These are phyloP conservation scores for Zymoseptoria brevis DNA, from an alignment of 2,329 filamentous ascomycete genomes.

Conservation along the genomic window DNA sequence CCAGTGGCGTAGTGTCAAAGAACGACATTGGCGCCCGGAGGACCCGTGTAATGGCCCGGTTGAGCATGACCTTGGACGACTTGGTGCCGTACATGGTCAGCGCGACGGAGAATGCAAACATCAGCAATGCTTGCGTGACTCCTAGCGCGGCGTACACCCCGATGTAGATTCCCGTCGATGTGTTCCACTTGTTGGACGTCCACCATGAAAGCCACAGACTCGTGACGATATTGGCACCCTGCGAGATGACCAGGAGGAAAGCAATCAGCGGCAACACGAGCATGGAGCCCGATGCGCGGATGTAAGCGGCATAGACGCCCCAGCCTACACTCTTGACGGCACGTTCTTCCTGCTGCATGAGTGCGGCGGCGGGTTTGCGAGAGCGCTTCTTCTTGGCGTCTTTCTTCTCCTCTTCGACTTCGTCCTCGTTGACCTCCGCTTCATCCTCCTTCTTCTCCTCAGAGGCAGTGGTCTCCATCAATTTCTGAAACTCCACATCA, in stretches of 20 bases:
- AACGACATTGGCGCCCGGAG: conserved; percentile 70
- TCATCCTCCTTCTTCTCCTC: conserved; percentile 42
- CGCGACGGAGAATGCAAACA: conserved; percentile 72
- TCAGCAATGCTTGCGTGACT: conserved; percentile 59
- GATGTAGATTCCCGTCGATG: conserved; percentile 55
- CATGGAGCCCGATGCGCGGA: conserved; percentile 64
- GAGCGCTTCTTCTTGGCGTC: conserved; percentile 40
- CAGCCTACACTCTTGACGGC: conserved; percentile 71
- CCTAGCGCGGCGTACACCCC: conserved; percentile 65
- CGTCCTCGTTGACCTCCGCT: conserved; percentile 39
- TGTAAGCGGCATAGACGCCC: conserved; percentile 70
- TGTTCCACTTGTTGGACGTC: conserved; percentile 70
- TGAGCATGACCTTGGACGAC: conserved; percentile 73
- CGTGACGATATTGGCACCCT: conserved; percentile 78
- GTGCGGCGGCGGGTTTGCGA: conserved; percentile 41
- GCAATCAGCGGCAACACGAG: conserved; percentile 59
- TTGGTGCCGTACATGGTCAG: conserved; percentile 74
- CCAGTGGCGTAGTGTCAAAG: conserved; percentile 93
- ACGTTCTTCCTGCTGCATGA: conserved; percentile 70
- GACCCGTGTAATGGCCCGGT: conserved; percentile 68
- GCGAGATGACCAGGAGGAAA: conserved; percentile 59
- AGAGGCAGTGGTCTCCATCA: conserved; percentile 71
- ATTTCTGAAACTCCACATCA: conserved; percentile 66
- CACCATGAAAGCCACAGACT: conserved; percentile 92
- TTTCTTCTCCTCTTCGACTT: conserved; percentile 54